Evolutionary conservation across 768 basidiomycete species (phyloP), one percentile per base, ranked within the genome.

Genomic region (Tricholoma hemisulphureum): DNA sequence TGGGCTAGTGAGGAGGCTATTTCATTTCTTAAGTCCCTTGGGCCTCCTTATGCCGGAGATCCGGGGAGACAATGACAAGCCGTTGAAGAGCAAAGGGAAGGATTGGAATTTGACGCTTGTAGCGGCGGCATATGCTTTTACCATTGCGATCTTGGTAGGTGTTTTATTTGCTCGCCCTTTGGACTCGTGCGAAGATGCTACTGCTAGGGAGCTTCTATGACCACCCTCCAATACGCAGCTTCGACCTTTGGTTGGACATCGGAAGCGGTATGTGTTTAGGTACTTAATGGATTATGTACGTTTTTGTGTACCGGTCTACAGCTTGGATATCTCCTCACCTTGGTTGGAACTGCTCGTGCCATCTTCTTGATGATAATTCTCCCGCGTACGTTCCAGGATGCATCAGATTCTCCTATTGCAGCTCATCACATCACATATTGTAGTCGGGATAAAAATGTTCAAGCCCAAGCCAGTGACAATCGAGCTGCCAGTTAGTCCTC

Each of bases 21-120:
- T 89, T 45, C 71, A 77, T 7, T 92, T 91, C 71, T 75, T 95
- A 51, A 81, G 78, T 50, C 93, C 93, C 6, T 78, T 98, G 56
- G 73, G 80, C 14, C 76, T 91, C 7, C 83, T 93, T 55, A 60
- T 80, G 3, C 90, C 90, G 0, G 61, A 65, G 3, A 62, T 59
- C 10, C 65, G 62, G 58, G 26, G 16, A 23, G 53, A 23, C 0
- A 55, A 54, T 23, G 57, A 46, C 13, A 80, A 78, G 55, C 74
- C 79, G 28, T 67, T 80, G 43, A 81, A 79, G 64, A 63, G 55
- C 53, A 66, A 58, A 28, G 71, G 65, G 57, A 77, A 76, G 56
- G 86, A 92, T 61, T 92, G 88, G 87, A 88, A 79, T 62, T 64
- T 94, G 62, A 75, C 79, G 4, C 69, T 85, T 4, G 35, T 91